Base-by-base conservation (phyloP, 805 yeast species). In the Yarrowia sp. region DNA sequence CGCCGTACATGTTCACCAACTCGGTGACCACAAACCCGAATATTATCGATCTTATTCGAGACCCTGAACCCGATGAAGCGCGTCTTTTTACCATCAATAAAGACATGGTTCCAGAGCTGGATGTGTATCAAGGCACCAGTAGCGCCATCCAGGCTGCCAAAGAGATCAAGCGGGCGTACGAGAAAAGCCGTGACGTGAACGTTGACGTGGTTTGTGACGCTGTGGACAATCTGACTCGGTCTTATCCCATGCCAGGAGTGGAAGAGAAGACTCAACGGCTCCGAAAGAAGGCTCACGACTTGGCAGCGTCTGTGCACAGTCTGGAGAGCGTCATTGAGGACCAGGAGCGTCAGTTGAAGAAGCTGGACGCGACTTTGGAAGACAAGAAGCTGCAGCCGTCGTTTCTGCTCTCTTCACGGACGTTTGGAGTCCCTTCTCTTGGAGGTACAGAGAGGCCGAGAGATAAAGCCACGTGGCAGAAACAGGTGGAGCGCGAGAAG, bases 1-100 rank as follows among this genome's bases (percentile, higher is more conserved):
- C 82, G 0, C 83, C 88, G 0, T 89, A 89, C 0, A 80, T 85
- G 11, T 86, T 86, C 71, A 84, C 88, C 43, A 86, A 86, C 68
- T 86, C 90, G 2, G 75, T 85, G 21, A 78, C 84, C 14, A 75
- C 78, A 24, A 74, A 77, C 54, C 83, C 84, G n/a, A 77, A 78
- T 35, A 84, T 85, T 52, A 83, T 85, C 2, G 76, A 79, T 17
- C 74, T 86, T 11, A 73, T 86, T 12, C 76, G 87, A 67, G 90
- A 86, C 72, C 83, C 87, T 4, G 81, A 82, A 33, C 73, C 70
- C 0, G 79, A 80, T 40, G 89, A 85, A 68, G 82, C 77, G 36
- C 76, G 83, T 1, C 72, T 86, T 36, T 86, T 63, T 28, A 52
- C 48, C 83, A 70, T 58, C 49, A 58, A 58, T 38, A 41, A 58